Percentiles rank a stretch among this genome's conserved stretches.
phyloP scores from a whole-genome alignment of 176 grass and related monocot species.

The Carex scoparia region DNA sequence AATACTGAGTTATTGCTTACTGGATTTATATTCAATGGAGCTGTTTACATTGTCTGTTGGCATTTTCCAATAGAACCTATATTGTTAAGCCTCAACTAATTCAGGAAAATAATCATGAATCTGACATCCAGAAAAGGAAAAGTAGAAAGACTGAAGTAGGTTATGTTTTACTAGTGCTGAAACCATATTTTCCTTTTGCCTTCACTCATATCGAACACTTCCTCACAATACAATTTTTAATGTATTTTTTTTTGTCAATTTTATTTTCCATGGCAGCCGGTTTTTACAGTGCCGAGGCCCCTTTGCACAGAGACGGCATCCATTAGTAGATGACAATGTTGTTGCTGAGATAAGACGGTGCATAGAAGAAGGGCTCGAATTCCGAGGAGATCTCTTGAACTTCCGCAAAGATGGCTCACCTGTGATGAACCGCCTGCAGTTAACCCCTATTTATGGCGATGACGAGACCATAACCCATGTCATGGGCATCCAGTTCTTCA shows the following conservation, averaged over 20 bases:
- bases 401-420: conserved; percentile 87
- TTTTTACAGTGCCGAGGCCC: conserved; percentile 90
- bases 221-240: neutral
- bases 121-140: neutral
- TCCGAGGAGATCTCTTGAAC: conserved; percentile 77
- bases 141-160: neutral
- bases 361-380: conserved; percentile 60
- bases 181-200: conserved; percentile 7
- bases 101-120: neutral
- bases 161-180: conserved; percentile 2
- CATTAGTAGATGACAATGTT: conserved; percentile 57
- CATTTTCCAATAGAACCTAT: neutral
- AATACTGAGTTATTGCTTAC: neutral
- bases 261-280: conserved; percentile 51
- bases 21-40: neutral
- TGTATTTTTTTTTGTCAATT: neutral
- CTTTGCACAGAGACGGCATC: conserved; percentile 77
- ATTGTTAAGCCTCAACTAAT: conserved; percentile 15
- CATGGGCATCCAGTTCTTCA: conserved; percentile 89
- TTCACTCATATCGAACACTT: neutral
- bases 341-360: conserved; percentile 61
- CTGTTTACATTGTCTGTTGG: neutral
- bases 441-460: conserved; percentile 84
- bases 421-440: conserved; percentile 74
- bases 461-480: conserved; percentile 68